Evolutionary conservation across 768 basidiomycete species (phyloP), one percentile per base, ranked within the genome.

Genomic region (Lyophyllum semitale): DNA sequence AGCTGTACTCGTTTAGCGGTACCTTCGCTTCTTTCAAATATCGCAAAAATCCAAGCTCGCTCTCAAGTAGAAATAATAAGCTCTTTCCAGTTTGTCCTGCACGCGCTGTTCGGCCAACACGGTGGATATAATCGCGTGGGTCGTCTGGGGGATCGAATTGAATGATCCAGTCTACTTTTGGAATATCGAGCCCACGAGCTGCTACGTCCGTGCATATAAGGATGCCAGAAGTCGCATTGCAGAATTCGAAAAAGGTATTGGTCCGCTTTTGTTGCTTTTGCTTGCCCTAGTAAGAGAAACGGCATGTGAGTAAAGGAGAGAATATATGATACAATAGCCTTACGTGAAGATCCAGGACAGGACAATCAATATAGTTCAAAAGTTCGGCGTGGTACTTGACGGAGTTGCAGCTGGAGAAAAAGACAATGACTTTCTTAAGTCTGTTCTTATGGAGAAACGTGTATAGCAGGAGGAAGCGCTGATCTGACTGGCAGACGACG

Each of bases 261-360:
- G 97, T 98, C 29, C 97, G 91, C 69, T 98, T 98, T 79, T 97
- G 95, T 73, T 99, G 97, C 69, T 98, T 99, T 88, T 98, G 97
- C 68, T 98, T 98, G 26, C 97, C 97, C 95, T 99, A 63, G 13
- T 8, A 20, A n/a, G 17, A 17, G 29, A 23, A 4, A 3, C 5
- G 22, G 35, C n/a, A 18, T 44, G 30, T 35, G 20, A 7, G 8
- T 42, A 41, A 12, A 44, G 11, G 49, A 44, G 27, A 68, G n/a
- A n/a, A n/a, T n/a, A n/a, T n/a, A n/a, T n/a, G n/a, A n/a, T n/a
- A n/a, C n/a, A n/a, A n/a, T n/a, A n/a, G n/a, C n/a, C 82, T 22
- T 67, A 96, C 94, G 68, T 97, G 95, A 42, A 97, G 78, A 70
- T 96, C 93, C 63, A 97, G 75, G 2, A 98, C 97, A 5, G 97